Percentiles rank a stretch among this genome's conserved stretches.
phyloP scores from a whole-genome alignment of 805 yeast genomes.

The Kodamaea fukazawae region DNA sequence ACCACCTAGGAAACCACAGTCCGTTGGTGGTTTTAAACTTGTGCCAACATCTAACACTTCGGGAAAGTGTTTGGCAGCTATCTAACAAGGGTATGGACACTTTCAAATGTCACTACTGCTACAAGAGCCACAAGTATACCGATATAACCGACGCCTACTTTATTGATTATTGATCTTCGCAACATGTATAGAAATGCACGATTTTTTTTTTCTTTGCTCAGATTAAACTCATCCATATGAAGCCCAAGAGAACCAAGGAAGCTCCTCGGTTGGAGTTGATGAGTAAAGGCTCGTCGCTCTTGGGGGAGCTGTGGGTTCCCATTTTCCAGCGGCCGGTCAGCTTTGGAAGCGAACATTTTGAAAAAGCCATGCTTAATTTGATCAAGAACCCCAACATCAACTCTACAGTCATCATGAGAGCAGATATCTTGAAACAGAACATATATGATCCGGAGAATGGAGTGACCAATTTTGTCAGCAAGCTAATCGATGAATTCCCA shows the following conservation, averaged over 20 bases:
- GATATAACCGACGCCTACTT: conserved; percentile 42
- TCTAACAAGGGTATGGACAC: conserved; percentile 37
- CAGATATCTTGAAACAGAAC: conserved; percentile 67
- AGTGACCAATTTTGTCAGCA: conserved; percentile 26
- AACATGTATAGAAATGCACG: not conserved
- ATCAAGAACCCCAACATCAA: conserved; percentile 85
- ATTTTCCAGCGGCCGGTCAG: conserved; percentile 48
- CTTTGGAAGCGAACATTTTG: conserved; percentile 57
- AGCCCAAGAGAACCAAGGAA: conserved; percentile 7
- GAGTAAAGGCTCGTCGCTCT: conserved; percentile 29
- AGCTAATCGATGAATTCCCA: conserved; percentile 26
- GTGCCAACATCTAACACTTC: conserved; percentile 42
- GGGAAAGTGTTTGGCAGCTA: conserved; percentile 42
- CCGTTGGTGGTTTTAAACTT: conserved; percentile 42
- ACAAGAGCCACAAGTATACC: conserved; percentile 39
- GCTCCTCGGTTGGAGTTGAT: conserved; percentile 2
- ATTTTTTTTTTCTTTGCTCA: not conserved
- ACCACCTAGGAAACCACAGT: conserved; percentile 14
- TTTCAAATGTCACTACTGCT: conserved; percentile 46
- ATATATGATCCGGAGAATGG: conserved; percentile 37
- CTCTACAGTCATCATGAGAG: conserved; percentile 85
- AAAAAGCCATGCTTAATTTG: conserved; percentile 73
- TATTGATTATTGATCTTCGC: conserved; percentile 26
- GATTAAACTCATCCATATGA: not conserved
- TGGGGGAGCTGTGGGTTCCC: conserved; percentile 66